Percentiles rank a stretch among this genome's conserved stretches.
Evolutionary conservation across 192 early-diverging fungal genomes (phyloP).

Genomic region (Backusella circina): DNA sequence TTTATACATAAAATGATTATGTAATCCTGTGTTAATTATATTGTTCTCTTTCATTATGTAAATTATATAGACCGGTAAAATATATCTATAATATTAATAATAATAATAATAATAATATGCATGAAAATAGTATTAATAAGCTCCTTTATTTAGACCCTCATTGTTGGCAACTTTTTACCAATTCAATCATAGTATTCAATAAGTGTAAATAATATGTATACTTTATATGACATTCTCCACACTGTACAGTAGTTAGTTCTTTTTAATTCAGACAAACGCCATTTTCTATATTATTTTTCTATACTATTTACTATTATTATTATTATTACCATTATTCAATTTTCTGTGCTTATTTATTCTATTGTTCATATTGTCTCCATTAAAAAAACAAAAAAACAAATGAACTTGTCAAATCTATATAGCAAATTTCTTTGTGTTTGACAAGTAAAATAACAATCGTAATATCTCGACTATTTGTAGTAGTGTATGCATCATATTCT

Average conservation of each 20-base stretch:
- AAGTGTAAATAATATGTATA: not conserved
- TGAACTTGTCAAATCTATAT: not conserved
- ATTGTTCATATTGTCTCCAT: not conserved
- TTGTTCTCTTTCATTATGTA: not conserved
- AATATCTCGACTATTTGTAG: not conserved
- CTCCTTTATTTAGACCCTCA: not conserved
- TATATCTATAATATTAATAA: too few relatives aligned
- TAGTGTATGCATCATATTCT: not conserved
- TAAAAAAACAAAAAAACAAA: not conserved
- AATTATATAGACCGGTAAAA: conserved; percentile 8
- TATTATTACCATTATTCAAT: not conserved
- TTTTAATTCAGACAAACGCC: not conserved
- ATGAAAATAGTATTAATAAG: not conserved
- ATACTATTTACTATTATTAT: not conserved
- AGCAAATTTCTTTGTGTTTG: not conserved
- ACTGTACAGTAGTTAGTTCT: not conserved
- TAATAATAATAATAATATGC: not conserved
- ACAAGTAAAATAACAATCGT: not conserved
- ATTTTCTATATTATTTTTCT: not conserved
- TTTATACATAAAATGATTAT: not conserved
- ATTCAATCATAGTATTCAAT: not conserved
- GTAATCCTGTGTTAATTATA: too few relatives aligned
- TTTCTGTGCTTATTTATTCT: not conserved
- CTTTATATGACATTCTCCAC: not conserved
- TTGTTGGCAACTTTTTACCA: conserved; percentile 8